These are phyloP conservation scores for Lonicera japonica DNA, from an alignment of 129 eudicot genomes.

Conservation along the genomic window DNA sequence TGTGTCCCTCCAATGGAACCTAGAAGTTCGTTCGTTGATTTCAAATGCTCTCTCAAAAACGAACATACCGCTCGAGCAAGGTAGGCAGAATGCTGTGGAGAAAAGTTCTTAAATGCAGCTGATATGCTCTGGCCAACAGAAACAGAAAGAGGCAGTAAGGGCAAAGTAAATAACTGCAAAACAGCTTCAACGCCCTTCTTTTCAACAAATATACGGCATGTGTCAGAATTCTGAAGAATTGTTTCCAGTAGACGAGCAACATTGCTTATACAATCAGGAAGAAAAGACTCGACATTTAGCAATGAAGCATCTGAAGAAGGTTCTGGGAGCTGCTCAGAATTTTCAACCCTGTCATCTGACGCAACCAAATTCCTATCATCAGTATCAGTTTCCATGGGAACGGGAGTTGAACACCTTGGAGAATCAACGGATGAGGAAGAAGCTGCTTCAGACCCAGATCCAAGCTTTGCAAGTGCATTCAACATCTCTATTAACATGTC, in stretches of 20 bases:
- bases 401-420: slow-evolving; percentile 45
- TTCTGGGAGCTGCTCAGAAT: slow-evolving; percentile 39
- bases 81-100: slow-evolving; percentile 86
- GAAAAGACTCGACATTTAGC: slow-evolving; percentile 54
- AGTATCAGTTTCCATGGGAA: slow-evolving; percentile 88
- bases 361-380: slow-evolving; percentile 33
- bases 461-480: slow-evolving; percentile 59
- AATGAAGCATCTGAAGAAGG: slow-evolving; percentile 42
- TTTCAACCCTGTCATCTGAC: slow-evolving; percentile 34
- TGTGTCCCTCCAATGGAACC: slow-evolving; percentile 53
- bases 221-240: slow-evolving; percentile 89
- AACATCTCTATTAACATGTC: slow-evolving; percentile 89
- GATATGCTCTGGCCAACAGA: slow-evolving; percentile 88
- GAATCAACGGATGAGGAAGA: slow-evolving; percentile 36
- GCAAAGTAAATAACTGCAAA: slow-evolving; percentile 71
- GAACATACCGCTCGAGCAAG: slow-evolving; percentile 84
- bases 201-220: slow-evolving; percentile 86
- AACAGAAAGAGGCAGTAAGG: slow-evolving; percentile 65
- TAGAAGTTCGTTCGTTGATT: slow-evolving; percentile 57
- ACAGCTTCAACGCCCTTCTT: slow-evolving; percentile 87
- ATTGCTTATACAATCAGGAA: slow-evolving; percentile 86
- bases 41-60: slow-evolving; percentile 72
- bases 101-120: slow-evolving; percentile 82
- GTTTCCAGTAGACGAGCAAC: slow-evolving; percentile 89
- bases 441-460: slow-evolving; percentile 54